Evolutionary conservation across 148 eudicot genomes (phyloP), one percentile per base, ranked within the genome.

Genomic region (Cornus kousa): DNA sequence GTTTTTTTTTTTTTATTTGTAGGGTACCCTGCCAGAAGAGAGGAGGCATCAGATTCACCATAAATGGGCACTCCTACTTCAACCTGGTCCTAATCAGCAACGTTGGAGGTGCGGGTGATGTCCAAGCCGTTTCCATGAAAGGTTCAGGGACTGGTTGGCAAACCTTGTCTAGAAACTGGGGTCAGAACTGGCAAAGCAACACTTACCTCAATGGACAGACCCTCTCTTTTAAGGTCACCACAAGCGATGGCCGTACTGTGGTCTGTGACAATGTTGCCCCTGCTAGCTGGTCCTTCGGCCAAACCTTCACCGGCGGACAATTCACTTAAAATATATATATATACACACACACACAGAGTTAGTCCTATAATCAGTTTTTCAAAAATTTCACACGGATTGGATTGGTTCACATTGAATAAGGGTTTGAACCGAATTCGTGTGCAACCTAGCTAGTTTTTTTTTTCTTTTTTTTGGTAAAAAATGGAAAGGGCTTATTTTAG

Each of bases 51-150:
- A 79, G 94, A 79, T 92, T 90, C 88, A 90, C 97, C 19, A 84
- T 92, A 73, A 92, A 92, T 70, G 97, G 97, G 1, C 97, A 92
- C 79, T 92, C 97, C 0, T 92, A 89, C 90, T 92, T 92, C 90
- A 92, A 92, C 81, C 68, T 92, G 55, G 97, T 92, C 9, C 78
- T 92, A 4, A 88, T 92, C 87, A 90, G 91, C 79, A 92, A 92
- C 78, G 97, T 92, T 2, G 97, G 92, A 37, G 92, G 97, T 73
- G 91, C 97, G n/a, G 97, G 97, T 0, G 97, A 92, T 39, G 90
- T 92, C 6, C 85, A 84, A 31, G 86, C 94, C 1, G 97, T 82
- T 28, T 82, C 92, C 1, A 87, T 92, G 80, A 90, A 90, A 85
- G 97, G 97, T 17, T 92, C 94, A 5, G 85, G 66, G 37, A 86